Evolutionary conservation across 2,329 filamentous ascomycete genomes (phyloP).

Genomic region (Trichoderma cornu-damae): DNA sequence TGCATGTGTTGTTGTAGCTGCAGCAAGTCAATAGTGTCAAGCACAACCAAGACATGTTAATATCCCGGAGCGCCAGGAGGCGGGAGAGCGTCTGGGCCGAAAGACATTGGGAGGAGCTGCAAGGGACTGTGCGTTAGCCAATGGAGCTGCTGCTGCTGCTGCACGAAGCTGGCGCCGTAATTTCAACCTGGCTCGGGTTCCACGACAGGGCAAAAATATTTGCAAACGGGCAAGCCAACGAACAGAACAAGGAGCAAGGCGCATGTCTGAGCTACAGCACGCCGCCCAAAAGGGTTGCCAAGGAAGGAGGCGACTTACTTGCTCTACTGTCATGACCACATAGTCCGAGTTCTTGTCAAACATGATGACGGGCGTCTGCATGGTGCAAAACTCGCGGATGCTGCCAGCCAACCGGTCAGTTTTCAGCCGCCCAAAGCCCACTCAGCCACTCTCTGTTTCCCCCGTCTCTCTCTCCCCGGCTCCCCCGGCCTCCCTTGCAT

Average conservation of each 20-base stretch:
- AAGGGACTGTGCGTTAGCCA: constrained; percentile 16
- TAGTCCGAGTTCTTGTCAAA: constrained; percentile 77
- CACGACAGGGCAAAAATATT: too few relatives aligned
- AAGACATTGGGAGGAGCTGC: constrained; percentile 63
- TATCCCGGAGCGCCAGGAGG: constrained; percentile 27
- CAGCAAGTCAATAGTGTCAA: neutral
- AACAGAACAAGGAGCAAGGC: neutral
- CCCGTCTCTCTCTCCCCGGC: neutral
- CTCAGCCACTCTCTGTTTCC: neutral
- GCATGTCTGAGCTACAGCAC: neutral
- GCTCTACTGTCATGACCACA: constrained; percentile 62
- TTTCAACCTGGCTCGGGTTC: neutral
- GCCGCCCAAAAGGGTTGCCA: neutral
- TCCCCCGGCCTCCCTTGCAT: neutral
- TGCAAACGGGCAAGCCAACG: neutral
- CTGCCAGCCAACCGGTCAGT: constrained; percentile 35
- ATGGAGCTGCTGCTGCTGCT: neutral
- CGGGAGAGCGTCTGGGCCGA: constrained; percentile 57
- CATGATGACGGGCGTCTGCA: constrained; percentile 80
- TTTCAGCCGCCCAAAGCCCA: constrained; percentile 16
- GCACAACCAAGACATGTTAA: constrained; percentile 7
- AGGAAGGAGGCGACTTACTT: constrained; percentile 43
- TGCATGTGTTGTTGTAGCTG: neutral
- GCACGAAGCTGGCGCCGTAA: neutral
- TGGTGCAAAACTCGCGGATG: constrained; percentile 69